phyloP scores from a whole-genome alignment of 257 asterid species.

The Asclepias syriaca region DNA sequence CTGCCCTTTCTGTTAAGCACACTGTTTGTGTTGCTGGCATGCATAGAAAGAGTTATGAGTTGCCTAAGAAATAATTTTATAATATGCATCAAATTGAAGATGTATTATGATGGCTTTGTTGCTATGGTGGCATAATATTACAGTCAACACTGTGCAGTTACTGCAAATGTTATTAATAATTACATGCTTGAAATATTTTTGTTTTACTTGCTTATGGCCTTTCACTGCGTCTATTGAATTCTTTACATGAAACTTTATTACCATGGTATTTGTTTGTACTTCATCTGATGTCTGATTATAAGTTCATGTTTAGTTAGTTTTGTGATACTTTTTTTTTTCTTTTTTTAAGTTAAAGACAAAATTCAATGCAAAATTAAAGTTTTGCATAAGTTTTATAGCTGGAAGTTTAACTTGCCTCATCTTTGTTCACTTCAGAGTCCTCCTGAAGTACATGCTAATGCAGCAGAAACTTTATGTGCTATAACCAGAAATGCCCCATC shows the following conservation, averaged over 20 bases:
- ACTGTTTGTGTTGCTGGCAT: background rate
- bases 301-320: background rate
- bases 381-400: background rate
- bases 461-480: slow-evolving; percentile 91
- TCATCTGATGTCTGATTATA: background rate
- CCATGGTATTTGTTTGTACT: background rate
- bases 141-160: background rate
- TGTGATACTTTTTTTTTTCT: background rate
- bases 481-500: slow-evolving; percentile 87
- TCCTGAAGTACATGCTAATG: slow-evolving; percentile 95
- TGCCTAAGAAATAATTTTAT: background rate
- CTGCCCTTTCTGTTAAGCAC: background rate
- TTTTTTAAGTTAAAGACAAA: background rate
- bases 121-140: background rate
- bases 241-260: background rate
- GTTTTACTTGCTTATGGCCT: background rate
- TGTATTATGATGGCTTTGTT: background rate
- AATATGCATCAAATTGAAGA: background rate
- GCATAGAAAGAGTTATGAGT: background rate
- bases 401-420: slow-evolving; percentile 6
- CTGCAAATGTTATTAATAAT: background rate
- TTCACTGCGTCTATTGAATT: background rate
- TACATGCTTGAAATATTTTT: background rate
- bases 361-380: background rate
- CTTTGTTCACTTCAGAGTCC: slow-evolving; percentile 51